Evolutionary conservation across 768 basidiomycete species (phyloP), one percentile per base, ranked within the genome.

Genomic region (Trametes coccinea): DNA sequence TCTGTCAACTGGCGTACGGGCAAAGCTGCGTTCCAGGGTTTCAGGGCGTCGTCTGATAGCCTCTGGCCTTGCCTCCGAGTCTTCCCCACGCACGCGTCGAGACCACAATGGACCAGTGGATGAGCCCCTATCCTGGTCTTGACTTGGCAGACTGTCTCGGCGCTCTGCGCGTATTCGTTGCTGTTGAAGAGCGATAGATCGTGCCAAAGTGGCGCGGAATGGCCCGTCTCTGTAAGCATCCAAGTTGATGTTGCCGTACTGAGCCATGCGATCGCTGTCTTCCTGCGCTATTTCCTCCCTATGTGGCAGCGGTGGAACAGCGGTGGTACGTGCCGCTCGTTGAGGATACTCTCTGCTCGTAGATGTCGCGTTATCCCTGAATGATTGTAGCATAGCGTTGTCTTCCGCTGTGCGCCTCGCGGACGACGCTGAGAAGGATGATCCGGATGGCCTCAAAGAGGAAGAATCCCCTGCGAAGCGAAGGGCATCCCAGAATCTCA

Each of bases 171-270:
- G 22, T 3, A 17, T 8, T 13, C 49, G 48, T 7, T 62, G 27
- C 11, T 48, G 46, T 43, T 67, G 61, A 31, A 67, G 43, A 29
- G 64, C 53, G 30, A 64, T 44, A 4, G 68, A 65, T 6, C 69
- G 62, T 14, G 62, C 65, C 14, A 70, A 44, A 11, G 69, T 62
- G 5, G 70, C 71, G 14, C 72, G 69, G 64, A 72, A 73, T 3
- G 71, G 72, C 6, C 72, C 72, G 1, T 68, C 67, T 34, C 65
- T 69, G 47, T 66, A 73, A 14, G 63, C 66, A 22, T 70, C 64
- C 22, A 72, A 52, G 48, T 71, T 64, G 49, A 70, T 59, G 44
- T 47, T 37, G 44, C 52, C 11, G 37, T 39, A 14, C 13, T 52
- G 30, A 27, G 30, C 2, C 5, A n/a, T 0, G 27, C 27, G 13